These are phyloP conservation scores for Barnettozyma vustinii DNA, from an alignment of 805 yeast species.

Conservation along the genomic window DNA sequence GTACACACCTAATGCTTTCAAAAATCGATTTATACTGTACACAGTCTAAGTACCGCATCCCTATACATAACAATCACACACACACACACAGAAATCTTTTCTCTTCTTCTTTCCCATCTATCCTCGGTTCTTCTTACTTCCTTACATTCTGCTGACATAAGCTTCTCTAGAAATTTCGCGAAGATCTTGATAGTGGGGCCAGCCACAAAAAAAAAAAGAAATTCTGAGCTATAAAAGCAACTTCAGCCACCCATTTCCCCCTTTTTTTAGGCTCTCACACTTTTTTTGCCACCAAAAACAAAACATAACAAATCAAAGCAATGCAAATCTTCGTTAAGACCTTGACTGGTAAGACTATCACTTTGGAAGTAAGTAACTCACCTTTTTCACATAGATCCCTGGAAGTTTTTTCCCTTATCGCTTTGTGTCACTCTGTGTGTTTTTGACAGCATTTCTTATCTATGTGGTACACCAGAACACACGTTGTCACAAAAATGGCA, in stretches of 20 bases:
- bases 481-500: not conserved
- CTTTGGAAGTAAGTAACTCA: constrained; percentile 46
- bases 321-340: constrained; percentile 93
- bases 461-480: not conserved
- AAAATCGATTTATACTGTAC: too few species aligned
- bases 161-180: not conserved
- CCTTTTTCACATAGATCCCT: not conserved
- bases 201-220: constrained; percentile 4
- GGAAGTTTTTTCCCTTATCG: constrained; percentile 9
- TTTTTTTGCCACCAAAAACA: constrained; percentile 4
- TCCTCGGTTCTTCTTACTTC: not conserved
- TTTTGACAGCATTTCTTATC: not conserved
- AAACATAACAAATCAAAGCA: constrained; percentile 23
- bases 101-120: too few species aligned
- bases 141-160: not conserved
- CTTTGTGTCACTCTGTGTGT: constrained; percentile 5
- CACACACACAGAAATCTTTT: too few species aligned
- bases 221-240: constrained; percentile 3
- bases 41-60: too few species aligned
- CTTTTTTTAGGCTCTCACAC: constrained; percentile 6
- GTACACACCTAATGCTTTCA: too few species aligned
- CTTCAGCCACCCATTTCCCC: too few species aligned
- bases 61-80: too few species aligned
- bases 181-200: not conserved
- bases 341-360: constrained; percentile 84